A percentile compares a stretch with the other conserved stretches of the same genome.
Conservation (phyloP, 176 grass and related monocot genomes). For the Aegilops sharonensis region DNA sequence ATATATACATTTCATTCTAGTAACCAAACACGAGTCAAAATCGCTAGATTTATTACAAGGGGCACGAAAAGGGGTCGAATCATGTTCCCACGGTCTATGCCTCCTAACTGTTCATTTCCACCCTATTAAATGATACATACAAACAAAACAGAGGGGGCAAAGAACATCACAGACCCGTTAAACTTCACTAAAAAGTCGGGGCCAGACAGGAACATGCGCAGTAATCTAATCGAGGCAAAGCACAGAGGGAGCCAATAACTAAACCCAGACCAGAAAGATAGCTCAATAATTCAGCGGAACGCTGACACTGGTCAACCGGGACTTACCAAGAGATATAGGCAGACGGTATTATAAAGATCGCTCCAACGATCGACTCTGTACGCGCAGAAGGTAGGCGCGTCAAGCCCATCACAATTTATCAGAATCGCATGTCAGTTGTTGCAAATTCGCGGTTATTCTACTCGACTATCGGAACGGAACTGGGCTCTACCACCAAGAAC, state of each 20-base stretch:
- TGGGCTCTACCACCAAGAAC: neutral
- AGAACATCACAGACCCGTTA: neutral
- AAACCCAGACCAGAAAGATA: neutral
- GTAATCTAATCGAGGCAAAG: slow-evolving; percentile 2
- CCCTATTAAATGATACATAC: neutral
- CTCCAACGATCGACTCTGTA: neutral
- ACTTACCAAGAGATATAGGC: neutral
- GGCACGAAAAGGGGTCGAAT: neutral
- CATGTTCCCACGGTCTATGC: neutral
- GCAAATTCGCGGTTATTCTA: neutral
- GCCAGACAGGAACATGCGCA: neutral
- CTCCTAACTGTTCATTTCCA: neutral
- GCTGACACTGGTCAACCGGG: neutral
- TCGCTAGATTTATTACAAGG: neutral
- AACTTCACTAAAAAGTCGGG: neutral
- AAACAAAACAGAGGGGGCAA: neutral
- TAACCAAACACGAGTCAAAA: neutral
- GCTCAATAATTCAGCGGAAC: neutral
- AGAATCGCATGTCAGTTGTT: neutral
- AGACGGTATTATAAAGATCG: neutral
- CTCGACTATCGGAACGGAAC: neutral
- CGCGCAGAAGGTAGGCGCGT: neutral
- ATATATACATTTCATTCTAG: neutral
- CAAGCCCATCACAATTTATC: neutral
- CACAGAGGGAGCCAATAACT: neutral